These are phyloP conservation scores for Mycena indigotica DNA, from an alignment of 768 basidiomycete genomes.

Conservation along the genomic window DNA sequence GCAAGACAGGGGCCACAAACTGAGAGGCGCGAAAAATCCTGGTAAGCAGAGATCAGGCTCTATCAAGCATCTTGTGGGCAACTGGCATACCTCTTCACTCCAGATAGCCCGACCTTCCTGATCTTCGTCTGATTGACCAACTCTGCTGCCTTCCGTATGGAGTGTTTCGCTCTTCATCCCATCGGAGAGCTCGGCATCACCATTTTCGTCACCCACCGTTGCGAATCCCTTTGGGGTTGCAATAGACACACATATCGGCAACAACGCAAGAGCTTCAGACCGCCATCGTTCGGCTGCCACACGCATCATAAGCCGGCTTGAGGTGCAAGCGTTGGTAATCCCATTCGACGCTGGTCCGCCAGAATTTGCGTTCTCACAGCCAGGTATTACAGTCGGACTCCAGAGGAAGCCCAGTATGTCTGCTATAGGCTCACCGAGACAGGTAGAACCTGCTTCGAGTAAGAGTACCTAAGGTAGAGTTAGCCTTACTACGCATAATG, in stretches of 20 bases:
- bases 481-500: background rate
- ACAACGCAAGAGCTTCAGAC: slow-evolving; percentile 9
- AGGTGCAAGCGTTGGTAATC: slow-evolving; percentile 17
- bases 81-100: background rate
- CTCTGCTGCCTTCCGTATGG: background rate
- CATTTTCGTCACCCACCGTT: background rate
- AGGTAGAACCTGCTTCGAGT: slow-evolving; percentile 12
- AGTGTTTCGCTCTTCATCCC: background rate
- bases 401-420: slow-evolving; percentile 22
- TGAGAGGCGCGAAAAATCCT: slow-evolving; percentile 21
- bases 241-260: slow-evolving; percentile 13
- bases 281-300: slow-evolving; percentile 22
- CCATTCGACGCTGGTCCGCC: background rate
- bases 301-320: slow-evolving; percentile 20
- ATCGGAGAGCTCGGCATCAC: background rate
- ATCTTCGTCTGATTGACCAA: background rate
- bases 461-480: slow-evolving; percentile 1
- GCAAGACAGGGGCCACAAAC: slow-evolving; percentile 19
- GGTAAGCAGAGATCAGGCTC: background rate
- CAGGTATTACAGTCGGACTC: slow-evolving; percentile 15
- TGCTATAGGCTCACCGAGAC: slow-evolving; percentile 15
- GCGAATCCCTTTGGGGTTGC: background rate
- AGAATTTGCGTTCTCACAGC: slow-evolving; percentile 9
- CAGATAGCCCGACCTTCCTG: slow-evolving; percentile 1
- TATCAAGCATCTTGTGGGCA: no score